Evolutionary conservation across 179 eudicot genomes (phyloP).

Genomic region (Spergularia azorica): DNA sequence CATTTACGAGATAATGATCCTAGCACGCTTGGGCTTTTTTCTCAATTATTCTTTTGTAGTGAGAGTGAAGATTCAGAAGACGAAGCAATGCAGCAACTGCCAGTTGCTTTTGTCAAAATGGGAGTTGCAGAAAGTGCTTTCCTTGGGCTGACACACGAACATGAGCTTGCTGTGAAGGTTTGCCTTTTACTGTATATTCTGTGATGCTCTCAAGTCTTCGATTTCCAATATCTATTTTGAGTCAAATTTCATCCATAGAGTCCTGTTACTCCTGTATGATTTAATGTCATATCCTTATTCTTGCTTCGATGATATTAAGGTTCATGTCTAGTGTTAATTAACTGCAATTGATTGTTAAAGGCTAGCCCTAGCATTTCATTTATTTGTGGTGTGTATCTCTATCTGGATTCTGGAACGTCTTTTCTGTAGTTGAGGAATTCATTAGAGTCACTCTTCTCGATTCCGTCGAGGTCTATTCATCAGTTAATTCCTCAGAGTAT

Average conservation of each 20-base stretch:
- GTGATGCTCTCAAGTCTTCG: background rate
- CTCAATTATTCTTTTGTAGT: conserved; percentile 23
- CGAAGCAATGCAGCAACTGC: conserved; percentile 34
- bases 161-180: conserved; percentile 63
- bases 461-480: background rate
- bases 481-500: background rate
- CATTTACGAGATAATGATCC: background rate
- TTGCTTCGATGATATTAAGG: background rate
- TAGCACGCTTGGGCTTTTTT: background rate
- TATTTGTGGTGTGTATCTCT: background rate
- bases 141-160: conserved; percentile 61
- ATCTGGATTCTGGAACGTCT: background rate
- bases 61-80: conserved; percentile 64
- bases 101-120: conserved; percentile 51
- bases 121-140: conserved; percentile 69
- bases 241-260: conserved; percentile 3
- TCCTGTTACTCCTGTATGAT: background rate
- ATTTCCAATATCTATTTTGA: background rate
- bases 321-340: background rate
- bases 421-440: background rate
- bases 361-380: background rate
- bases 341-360: background rate
- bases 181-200: conserved; percentile 22
- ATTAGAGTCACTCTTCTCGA: background rate
- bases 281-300: background rate